Base-by-base conservation (phyloP, 768 basidiomycete species). In the Solioccasus polychromus region DNA sequence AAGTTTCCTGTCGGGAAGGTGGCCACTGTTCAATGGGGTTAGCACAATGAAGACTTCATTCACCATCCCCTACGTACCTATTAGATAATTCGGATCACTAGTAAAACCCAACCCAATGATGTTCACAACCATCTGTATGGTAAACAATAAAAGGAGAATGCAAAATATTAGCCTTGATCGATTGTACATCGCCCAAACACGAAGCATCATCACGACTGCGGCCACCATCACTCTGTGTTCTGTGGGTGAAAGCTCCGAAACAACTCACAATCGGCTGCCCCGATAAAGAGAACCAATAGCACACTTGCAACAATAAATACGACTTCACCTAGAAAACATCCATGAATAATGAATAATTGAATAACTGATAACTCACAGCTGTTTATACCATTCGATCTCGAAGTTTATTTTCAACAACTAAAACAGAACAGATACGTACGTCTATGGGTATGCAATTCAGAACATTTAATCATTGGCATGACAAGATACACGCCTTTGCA, bases 181-280 rank as follows among this genome's bases (percentile, higher is more conserved):
- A 14, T 18, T 29, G 8, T 47, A 41, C 20, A 47, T 35, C 12
- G 39, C 32, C 45, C 45, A 35, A 7, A 35, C 24, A 28, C 39
- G 37, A 18, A 35, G 22, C 1, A 40, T 23, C 37, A 45, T 45
- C 6, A 29, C 20, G 28, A 45, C 44, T 45, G n/a, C n/a, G 15
- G n/a, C n/a, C n/a, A 1, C 5, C 22, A 6, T 8, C 22, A 3
- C 11, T n/a, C 11, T 9, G 11, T 2, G 4, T 12, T 8, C 2
- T 22, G 1, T 2, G 17, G 22, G 12, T 12, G 2, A 12, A 28
- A n/a, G n/a, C n/a, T n/a, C n/a, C n/a, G n/a, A n/a, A n/a, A n/a
- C n/a, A n/a, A n/a, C 35, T 37, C 15, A 47, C 46, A 37, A 3
- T 47, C 26, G 8, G 29, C 39, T 5, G 39, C 22, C 3, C 15